Conservation (phyloP, 805 yeast genomes). For the Lipomyces yamadae region DNA sequence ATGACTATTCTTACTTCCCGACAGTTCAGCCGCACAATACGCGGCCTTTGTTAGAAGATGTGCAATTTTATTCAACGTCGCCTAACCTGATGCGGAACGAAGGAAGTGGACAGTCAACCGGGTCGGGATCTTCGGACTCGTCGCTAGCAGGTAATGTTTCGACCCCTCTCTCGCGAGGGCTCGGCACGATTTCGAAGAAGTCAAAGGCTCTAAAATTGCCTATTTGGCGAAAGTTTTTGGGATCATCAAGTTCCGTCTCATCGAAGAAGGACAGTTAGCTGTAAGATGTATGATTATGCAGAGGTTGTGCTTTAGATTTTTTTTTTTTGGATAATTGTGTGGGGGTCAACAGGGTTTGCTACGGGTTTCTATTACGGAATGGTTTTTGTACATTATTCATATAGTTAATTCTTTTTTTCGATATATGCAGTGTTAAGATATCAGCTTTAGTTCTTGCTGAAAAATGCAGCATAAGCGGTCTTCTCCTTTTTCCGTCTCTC, state of each 20-base stretch:
- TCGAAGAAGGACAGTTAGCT: background rate
- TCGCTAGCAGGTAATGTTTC: slow-evolving; percentile 14
- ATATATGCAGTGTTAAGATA: background rate
- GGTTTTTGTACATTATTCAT: background rate
- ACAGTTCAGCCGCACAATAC: background rate
- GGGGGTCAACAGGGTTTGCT: background rate
- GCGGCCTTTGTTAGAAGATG: background rate
- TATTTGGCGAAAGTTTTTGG: slow-evolving; percentile 22
- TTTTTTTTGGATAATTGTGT: background rate
- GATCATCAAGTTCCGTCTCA: slow-evolving; percentile 44
- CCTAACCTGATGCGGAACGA: background rate
- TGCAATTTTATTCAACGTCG: background rate
- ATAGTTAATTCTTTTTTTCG: background rate
- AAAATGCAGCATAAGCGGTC: slow-evolving; percentile 51
- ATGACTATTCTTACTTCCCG: slow-evolving; percentile 11
- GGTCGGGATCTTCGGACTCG: slow-evolving; percentile 16
- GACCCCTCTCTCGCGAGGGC: slow-evolving; percentile 16
- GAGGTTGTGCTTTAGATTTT: background rate
- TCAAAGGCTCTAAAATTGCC: slow-evolving; percentile 22
- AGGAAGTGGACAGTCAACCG: background rate
- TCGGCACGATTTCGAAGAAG: slow-evolving; percentile 26
- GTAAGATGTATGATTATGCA: background rate
- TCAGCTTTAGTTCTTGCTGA: slow-evolving; percentile 27
- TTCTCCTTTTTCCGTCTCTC: slow-evolving; percentile 42
- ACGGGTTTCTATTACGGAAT: background rate